A percentile compares a stretch with the other conserved stretches of the same genome.
Conservation (phyloP, 1,139 yeast genomes). For the Pichia sp. region DNA sequence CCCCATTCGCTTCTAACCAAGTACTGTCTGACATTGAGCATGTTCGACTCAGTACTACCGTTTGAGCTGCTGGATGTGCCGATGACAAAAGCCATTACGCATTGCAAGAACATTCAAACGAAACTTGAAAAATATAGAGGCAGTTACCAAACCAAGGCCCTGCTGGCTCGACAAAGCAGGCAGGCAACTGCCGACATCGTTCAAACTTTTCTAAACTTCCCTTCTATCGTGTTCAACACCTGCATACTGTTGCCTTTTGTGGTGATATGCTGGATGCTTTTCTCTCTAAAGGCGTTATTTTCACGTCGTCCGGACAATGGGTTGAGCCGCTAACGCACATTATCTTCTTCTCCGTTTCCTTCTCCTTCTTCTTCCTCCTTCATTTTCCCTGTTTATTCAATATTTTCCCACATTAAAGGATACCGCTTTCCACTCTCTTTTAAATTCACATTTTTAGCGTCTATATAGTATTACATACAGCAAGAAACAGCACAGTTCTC, state of each 20-base stretch:
- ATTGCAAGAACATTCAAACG: neutral
- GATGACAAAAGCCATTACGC: neutral
- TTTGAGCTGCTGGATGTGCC: neutral
- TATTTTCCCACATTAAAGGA: too few species aligned
- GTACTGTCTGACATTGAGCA: neutral
- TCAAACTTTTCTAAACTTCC: neutral
- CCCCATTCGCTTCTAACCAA: neutral
- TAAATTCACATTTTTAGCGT: too few species aligned
- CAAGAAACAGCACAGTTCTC: neutral
- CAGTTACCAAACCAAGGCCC: neutral
- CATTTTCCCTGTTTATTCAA: neutral
- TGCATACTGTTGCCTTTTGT: constrained; percentile 1
- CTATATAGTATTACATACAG: too few species aligned
- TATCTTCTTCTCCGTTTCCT: neutral
- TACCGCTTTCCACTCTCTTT: too few species aligned
- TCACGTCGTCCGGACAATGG: neutral
- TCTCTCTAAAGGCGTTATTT: neutral
- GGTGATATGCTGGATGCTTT: neutral
- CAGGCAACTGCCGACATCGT: neutral
- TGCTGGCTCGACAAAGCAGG: neutral
- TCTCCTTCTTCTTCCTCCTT: neutral
- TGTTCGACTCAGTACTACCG: constrained; percentile 2
- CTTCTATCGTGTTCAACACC: neutral
- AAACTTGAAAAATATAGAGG: neutral
- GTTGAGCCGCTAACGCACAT: neutral